Conservation (phyloP, 495 filamentous ascomycete species). For the Penicillium fimorum region DNA sequence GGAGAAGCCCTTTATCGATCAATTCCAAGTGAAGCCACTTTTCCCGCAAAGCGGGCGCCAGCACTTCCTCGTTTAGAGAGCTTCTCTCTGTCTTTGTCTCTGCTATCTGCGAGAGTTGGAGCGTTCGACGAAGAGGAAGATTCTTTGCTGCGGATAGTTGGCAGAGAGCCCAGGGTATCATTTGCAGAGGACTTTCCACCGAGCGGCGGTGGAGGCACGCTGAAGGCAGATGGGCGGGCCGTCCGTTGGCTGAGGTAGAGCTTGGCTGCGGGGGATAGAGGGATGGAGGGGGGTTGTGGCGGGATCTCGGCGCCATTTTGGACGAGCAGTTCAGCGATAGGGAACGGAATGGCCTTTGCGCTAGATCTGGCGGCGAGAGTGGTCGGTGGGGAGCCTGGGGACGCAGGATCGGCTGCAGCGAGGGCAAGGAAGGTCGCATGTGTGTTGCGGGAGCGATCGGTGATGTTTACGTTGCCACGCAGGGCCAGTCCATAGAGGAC, state of each 20-base stretch:
- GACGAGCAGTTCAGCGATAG: slow-evolving; percentile 86
- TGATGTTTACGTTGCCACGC: slow-evolving; percentile 79
- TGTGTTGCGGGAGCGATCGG: slow-evolving; percentile 83
- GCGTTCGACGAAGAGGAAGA: slow-evolving; percentile 28
- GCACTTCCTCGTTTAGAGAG: slow-evolving; percentile 52
- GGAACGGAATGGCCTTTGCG: slow-evolving; percentile 60
- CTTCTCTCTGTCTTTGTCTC: slow-evolving; percentile 50
- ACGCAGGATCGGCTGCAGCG: slow-evolving; percentile 87
- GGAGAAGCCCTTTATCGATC: slow-evolving; percentile 33
- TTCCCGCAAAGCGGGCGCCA: slow-evolving; percentile 50
- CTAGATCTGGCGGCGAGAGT: slow-evolving; percentile 33
- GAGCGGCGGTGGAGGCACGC: slow-evolving; percentile 16
- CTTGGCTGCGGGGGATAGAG: slow-evolving; percentile 71
- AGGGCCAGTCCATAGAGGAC: slow-evolving; percentile 89
- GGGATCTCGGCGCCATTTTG: slow-evolving; percentile 95
- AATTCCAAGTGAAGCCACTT: slow-evolving; percentile 47
- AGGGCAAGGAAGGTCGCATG: slow-evolving; percentile 89
- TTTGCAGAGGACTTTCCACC: slow-evolving; percentile 27
- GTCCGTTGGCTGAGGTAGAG: slow-evolving; percentile 83
- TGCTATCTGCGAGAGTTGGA: slow-evolving; percentile 34
- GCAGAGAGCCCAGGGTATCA: slow-evolving; percentile 48
- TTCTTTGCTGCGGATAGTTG: slow-evolving; percentile 42
- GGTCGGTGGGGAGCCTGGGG: slow-evolving; percentile 54
- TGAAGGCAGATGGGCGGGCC: slow-evolving; percentile 38
- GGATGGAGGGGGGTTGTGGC: slow-evolving; percentile 65